Conservation (phyloP, 805 yeast genomes). For the Saccharomycopsis babjevae region DNA sequence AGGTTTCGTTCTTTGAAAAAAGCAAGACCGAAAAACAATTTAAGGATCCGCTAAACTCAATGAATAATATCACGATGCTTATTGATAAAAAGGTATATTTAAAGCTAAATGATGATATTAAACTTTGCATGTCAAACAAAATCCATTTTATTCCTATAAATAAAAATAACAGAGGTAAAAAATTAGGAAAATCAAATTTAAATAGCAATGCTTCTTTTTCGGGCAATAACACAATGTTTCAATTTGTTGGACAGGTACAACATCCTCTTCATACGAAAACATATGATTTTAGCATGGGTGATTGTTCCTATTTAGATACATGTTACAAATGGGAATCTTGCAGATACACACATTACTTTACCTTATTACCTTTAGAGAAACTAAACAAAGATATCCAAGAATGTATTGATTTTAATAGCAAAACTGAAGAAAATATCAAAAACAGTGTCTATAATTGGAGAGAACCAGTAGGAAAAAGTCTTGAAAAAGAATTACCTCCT, state of each 20-base stretch:
- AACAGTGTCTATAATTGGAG: conserved; percentile 39
- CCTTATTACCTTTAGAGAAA: conserved; percentile 31
- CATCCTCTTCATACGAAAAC: conserved; percentile 20
- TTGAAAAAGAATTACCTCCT: conserved; percentile 33
- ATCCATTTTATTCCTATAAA: conserved; percentile 48
- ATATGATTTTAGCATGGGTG: conserved; percentile 70
- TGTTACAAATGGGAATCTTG: conserved; percentile 74
- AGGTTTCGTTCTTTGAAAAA: conserved; percentile 5
- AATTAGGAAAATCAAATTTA: not conserved
- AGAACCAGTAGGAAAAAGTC: conserved; percentile 29
- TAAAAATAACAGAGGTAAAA: conserved; percentile 21
- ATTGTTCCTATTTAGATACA: conserved; percentile 88
- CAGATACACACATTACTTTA: conserved; percentile 69
- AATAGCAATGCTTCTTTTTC: not conserved
- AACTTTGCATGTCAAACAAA: conserved; percentile 27
- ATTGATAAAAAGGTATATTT: conserved; percentile 1
- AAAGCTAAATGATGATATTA: conserved; percentile 23
- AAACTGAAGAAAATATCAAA: conserved; percentile 18
- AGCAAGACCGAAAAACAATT: conserved; percentile 11
- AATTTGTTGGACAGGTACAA: not conserved
- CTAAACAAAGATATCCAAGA: conserved; percentile 7
- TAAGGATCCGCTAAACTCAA: conserved; percentile 22
- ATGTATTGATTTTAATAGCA: conserved; percentile 19
- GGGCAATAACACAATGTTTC: not conserved
- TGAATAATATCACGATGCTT: conserved; percentile 10